phyloP scores from a whole-genome alignment of 352 stramenopile genomes.

The Halophytophthora polymorphica region DNA sequence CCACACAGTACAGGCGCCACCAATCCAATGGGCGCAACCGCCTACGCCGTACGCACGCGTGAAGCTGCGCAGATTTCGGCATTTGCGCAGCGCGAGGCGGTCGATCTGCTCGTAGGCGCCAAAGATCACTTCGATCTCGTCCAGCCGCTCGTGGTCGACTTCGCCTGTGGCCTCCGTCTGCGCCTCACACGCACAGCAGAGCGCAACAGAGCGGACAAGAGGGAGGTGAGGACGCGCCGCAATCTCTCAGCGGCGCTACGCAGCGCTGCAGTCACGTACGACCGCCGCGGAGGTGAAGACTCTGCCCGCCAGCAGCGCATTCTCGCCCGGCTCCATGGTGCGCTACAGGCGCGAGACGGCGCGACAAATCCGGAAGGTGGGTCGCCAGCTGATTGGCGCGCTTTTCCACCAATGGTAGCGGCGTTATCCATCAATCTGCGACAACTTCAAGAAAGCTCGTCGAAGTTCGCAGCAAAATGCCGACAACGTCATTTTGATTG shows the following conservation, averaged over 20 bases:
- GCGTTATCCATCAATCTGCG: too few relatives aligned
- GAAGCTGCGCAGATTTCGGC: conserved; percentile 47
- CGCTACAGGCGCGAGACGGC: background rate
- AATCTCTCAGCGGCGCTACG: too few relatives aligned
- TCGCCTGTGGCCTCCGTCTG: conserved; percentile 61
- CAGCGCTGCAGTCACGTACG: conserved; percentile 34
- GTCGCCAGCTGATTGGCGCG: too few relatives aligned
- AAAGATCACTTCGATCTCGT: conserved; percentile 86
- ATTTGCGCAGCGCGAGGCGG: conserved; percentile 36
- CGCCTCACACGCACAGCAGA: background rate
- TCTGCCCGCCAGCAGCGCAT: conserved; percentile 5
- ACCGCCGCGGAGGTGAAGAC: conserved; percentile 36
- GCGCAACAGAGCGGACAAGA: background rate
- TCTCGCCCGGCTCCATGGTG: background rate
- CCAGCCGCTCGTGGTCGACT: conserved; percentile 54
- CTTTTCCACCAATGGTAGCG: too few relatives aligned
- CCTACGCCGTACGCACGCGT: conserved; percentile 29
- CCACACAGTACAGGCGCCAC: background rate
- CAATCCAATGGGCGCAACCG: background rate
- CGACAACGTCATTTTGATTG: too few relatives aligned
- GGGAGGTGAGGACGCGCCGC: background rate
- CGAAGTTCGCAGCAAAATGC: too few relatives aligned
- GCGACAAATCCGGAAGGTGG: background rate
- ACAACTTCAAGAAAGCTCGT: too few relatives aligned
- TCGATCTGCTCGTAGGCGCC: conserved; percentile 49